Percentiles rank a stretch among this genome's conserved stretches.
Evolutionary conservation across 345 rosid species (phyloP).

Genomic region (Eucalyptus coolabah): DNA sequence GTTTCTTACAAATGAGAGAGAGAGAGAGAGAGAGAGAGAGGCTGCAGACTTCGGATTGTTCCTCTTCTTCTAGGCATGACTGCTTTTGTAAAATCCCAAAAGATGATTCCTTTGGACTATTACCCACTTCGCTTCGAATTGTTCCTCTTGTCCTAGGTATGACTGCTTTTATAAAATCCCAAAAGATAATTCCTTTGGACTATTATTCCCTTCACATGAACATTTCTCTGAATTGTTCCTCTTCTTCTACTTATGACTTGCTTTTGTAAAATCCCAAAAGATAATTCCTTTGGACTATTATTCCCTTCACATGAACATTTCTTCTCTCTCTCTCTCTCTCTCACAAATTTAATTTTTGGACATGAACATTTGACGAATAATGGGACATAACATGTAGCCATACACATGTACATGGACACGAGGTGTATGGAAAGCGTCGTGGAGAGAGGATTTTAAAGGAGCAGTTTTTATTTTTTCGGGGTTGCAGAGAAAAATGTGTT

Average conservation of each 20-base stretch:
- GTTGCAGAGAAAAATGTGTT: not conserved
- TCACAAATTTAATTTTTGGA: not conserved
- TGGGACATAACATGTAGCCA: not conserved
- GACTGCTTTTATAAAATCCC: conserved; percentile 29
- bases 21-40: not conserved
- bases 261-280: conserved; percentile 16
- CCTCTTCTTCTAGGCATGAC: conserved; percentile 49
- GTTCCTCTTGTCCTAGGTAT: conserved; percentile 41
- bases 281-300: conserved; percentile 12
- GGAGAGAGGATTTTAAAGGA: not conserved
- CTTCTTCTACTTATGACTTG: conserved; percentile 51
- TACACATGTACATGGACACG: not conserved
- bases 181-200: conserved; percentile 11
- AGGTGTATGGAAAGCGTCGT: not conserved
- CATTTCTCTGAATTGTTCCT: not conserved
- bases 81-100: conserved; percentile 24
- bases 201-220: not conserved
- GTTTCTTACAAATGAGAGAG: not conserved
- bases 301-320: not conserved
- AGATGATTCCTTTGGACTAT: conserved; percentile 13
- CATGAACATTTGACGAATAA: not conserved
- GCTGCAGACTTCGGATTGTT: conserved; percentile 72
- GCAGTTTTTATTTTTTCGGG: not conserved
- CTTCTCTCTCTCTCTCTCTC: not conserved
- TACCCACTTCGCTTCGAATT: too few relatives aligned